Evolutionary conservation across 2,329 filamentous ascomycete species (phyloP).

Genomic region (Cyphellophora attinorum): DNA sequence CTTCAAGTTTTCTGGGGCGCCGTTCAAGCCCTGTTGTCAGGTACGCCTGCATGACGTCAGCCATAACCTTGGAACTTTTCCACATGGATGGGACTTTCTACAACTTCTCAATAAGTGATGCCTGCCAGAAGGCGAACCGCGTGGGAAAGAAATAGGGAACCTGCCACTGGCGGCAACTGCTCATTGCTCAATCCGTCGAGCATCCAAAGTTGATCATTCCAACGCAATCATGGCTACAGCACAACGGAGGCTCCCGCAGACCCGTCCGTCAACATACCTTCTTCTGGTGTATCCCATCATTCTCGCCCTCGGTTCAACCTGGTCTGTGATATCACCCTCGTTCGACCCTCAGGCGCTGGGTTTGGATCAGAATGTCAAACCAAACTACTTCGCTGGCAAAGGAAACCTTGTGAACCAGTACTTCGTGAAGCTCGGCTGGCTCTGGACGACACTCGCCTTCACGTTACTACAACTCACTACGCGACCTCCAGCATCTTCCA

Average conservation of each 20-base stretch:
- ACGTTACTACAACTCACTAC: conserved; percentile 60
- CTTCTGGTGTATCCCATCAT: conserved; percentile 67
- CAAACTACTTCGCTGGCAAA: conserved; percentile 83
- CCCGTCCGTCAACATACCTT: conserved; percentile 15
- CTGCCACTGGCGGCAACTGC: no score
- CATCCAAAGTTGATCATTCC: no score
- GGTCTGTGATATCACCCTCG: conserved; percentile 67
- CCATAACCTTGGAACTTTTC: no score
- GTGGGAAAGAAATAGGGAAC: no score
- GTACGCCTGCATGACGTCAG: no score
- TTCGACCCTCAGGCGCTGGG: conserved; percentile 28
- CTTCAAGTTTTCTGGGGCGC: no score
- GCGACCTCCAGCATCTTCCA: conserved; percentile 20
- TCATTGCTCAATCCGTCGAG: no score
- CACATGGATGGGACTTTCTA: no score
- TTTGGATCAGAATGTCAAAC: conserved; percentile 19
- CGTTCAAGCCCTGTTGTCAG: no score
- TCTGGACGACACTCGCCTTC: conserved; percentile 75
- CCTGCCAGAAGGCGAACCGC: no score
- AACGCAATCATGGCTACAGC: no score
- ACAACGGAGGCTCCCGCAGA: neutral
- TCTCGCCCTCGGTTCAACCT: conserved; percentile 72
- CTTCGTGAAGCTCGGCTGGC: conserved; percentile 94
- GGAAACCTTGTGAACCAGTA: conserved; percentile 83
- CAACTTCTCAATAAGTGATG: no score